These are phyloP conservation scores for Rubia balearica DNA, from an alignment of 305 asterid genomes.

Conservation along the genomic window DNA sequence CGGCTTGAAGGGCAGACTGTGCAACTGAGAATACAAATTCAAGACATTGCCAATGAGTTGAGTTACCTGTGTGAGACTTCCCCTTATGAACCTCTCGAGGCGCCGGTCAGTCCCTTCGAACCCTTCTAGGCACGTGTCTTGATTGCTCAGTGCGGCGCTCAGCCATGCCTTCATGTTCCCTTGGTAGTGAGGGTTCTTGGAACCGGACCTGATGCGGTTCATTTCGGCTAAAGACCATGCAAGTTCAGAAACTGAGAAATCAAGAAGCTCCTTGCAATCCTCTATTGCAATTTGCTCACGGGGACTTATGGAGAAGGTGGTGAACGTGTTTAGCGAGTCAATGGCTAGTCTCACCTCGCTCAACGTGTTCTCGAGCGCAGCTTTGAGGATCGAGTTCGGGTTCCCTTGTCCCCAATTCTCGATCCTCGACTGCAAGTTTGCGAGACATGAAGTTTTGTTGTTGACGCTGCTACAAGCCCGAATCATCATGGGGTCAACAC, in stretches of 20 bases:
- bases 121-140: slow-evolving; percentile 87
- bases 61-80: slow-evolving; percentile 63
- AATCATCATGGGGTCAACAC: slow-evolving; percentile 41
- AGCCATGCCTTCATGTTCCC: slow-evolving; percentile 87
- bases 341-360: slow-evolving; percentile 45
- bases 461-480: slow-evolving; percentile 49
- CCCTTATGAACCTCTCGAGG: slow-evolving; percentile 51
- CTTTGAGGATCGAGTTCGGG: slow-evolving; percentile 41
- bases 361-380: slow-evolving; percentile 54
- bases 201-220: slow-evolving; percentile 51
- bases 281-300: slow-evolving; percentile 75
- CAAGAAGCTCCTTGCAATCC: slow-evolving; percentile 82
- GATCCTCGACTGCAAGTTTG: slow-evolving; percentile 37
- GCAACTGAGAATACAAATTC: slow-evolving; percentile 52
- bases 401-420: slow-evolving; percentile 10
- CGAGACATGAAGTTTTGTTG: slow-evolving; percentile 43
- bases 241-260: slow-evolving; percentile 71
- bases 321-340: slow-evolving; percentile 47
- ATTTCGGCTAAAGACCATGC: slow-evolving; percentile 77
- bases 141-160: slow-evolving; percentile 89
- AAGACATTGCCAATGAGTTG: slow-evolving; percentile 80
- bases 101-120: slow-evolving; percentile 74
- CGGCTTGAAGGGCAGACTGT: slow-evolving; percentile 43
- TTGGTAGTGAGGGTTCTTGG: slow-evolving; percentile 27
- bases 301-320: slow-evolving; percentile 47